Percentiles rank a stretch among this genome's conserved stretches.
Conservation (phyloP, 148 eudicot species). For the Salicornia ramosissima region DNA sequence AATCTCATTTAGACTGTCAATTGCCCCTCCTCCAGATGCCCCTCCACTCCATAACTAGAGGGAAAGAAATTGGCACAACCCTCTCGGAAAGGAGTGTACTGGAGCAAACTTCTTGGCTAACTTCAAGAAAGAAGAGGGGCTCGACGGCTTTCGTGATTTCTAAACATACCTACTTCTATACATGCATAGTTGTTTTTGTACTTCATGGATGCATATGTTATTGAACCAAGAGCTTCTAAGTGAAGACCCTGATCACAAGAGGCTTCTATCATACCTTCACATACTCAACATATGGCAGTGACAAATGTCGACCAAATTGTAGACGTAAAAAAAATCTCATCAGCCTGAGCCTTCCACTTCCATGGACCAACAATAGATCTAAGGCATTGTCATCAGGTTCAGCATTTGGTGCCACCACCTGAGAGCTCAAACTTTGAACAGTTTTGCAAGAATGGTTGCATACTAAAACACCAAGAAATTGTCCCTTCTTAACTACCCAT, state of each 20-base stretch:
- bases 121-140: not conserved
- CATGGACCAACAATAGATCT: constrained; percentile 86
- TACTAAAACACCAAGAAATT: constrained; percentile 76
- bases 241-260: not conserved
- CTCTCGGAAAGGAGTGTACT: not conserved
- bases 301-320: constrained; percentile 80
- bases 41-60: not conserved
- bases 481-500: constrained; percentile 67
- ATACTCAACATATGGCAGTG: constrained; percentile 93
- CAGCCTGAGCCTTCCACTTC: constrained; percentile 76
- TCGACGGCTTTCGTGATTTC: not conserved
- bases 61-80: not conserved
- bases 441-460: constrained; percentile 97
- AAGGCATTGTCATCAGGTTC: constrained; percentile 78
- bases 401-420: constrained; percentile 92
- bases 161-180: not conserved
- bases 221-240: not conserved
- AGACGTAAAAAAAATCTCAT: constrained; percentile 69
- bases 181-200: not conserved
- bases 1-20: not conserved
- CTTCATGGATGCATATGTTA: not conserved
- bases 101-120: not conserved
- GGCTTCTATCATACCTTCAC: constrained; percentile 59
- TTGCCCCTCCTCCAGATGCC: not conserved
- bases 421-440: constrained; percentile 91